Conservation (phyloP, 345 rosid species). For the Corchorus capsularis region DNA sequence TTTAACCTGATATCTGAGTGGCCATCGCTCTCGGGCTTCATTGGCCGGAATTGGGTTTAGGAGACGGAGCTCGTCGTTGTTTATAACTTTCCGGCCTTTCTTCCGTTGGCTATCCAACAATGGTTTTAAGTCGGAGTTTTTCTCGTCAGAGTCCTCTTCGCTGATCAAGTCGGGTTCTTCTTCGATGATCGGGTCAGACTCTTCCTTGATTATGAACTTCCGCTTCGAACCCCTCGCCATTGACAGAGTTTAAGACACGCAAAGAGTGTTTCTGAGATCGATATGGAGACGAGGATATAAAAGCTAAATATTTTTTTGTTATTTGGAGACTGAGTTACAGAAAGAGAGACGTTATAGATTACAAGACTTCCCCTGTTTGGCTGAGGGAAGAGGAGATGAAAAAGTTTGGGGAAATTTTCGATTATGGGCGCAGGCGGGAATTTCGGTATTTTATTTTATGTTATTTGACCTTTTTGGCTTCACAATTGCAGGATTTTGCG, state of each 20-base stretch:
- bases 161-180: no score
- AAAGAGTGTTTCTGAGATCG: no score
- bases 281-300: not conserved
- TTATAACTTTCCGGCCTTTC: conserved; percentile 11
- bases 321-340: not conserved
- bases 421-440: not conserved
- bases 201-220: not conserved
- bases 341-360: not conserved
- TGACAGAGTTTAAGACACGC: not conserved
- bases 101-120: conserved; percentile 11
- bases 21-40: conserved; percentile 13
- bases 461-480: not conserved
- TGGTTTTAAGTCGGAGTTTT: not conserved
- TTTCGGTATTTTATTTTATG: not conserved
- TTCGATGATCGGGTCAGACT: not conserved
- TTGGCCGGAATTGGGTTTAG: not conserved
- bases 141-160: not conserved
- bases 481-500: no score
- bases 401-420: no score
- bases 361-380: not conserved
- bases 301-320: no score
- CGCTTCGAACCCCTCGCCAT: conserved; percentile 9
- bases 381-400: not conserved
- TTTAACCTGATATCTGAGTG: not conserved
- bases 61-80: conserved; percentile 5